Evolutionary conservation across 352 stramenopile species (phyloP), one percentile per base, ranked within the genome.

Genomic region (Globisporangium polare): DNA sequence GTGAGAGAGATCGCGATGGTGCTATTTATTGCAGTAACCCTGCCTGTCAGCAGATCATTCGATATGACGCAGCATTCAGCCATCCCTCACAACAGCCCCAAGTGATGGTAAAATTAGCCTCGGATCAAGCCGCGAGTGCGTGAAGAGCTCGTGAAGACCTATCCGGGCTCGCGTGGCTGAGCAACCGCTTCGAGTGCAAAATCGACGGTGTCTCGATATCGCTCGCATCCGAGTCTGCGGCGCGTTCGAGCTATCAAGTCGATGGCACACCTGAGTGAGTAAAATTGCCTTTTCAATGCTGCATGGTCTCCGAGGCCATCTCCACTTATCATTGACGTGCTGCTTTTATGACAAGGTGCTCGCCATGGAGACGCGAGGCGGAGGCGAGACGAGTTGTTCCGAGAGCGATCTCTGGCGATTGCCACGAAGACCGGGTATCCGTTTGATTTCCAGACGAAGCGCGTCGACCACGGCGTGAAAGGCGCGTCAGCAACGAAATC

Each of bases 321-420:
- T 6, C 27, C 6, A 56, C 27, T 46, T 20, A 22, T 17, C n/a
- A 17, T 41, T 8, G 29, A 43, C 18, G 15, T 10, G 33, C 13
- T 27, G 20, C 20, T 6, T 42, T n/a, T 20, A 29, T 29, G 10
- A 12, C n/a, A 29, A 91, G 82, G 79, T 42, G 73, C 77, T 65
- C 74, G 72, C 17, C 76, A 92, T 63, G 78, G 76, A 63, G 67
- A 80, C 24, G 73, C 77, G n/a, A 79, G 73, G 55, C 68, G 68
- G 10, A 66, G 77, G 63, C 75, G 78, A 1, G 73, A 84, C 1
- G 69, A 83, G 52, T 55, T 87, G 35, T 68, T 83, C 29, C 68
- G 57, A 20, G 74, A 88, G 26, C 73, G 80, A 2, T 76, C 75
- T 37, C 66, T 82, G n/a, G 13, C 70, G 24, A 57, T 88, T 42